Evolutionary conservation across 495 filamentous ascomycete genomes (phyloP), one percentile per base, ranked within the genome.

Genomic region (Daldinia loculata): DNA sequence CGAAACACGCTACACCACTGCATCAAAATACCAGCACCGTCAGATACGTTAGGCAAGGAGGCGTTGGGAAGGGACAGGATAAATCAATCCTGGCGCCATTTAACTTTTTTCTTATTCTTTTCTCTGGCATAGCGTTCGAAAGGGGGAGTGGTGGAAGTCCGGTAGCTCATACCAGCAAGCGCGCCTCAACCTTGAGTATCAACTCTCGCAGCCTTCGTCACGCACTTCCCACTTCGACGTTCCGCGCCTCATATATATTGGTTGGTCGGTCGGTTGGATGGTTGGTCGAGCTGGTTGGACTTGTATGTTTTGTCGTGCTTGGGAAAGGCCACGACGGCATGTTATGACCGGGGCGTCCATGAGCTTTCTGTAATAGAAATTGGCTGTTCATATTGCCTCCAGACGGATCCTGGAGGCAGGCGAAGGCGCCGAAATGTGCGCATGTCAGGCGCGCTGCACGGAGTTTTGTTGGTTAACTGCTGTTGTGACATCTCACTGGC

Each of bases 1-100:
- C 62, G 74, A 79, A 65, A 77, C 70, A 70, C 69, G 76, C 50
- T 27, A 53, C 66, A 75, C 43, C 72, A 75, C 55, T 69, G 71
- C 73, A 75, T 78, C 56, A 61, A 74, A 74, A 53, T 63, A 72
- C 61, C 66, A 74, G 53, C 71, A 30, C 61, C 62, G 48, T 70
- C 73, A 68, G 53, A 67, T 66, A 74, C 43, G 72, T 71, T 63
- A 38, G 67, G 62, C 65, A 67, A 69, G 64, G 70, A 66, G 73
- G 71, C 71, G 73, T 76, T 75, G 59, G 74, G 74, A 65, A 72
- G 63, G 52, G 61, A 68, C 39, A 32, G 67, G 58, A 61, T 61
- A 70, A 63, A 63, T 70, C 63, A 38, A 70, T 67, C 57, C 67
- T 70, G 48, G 45, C 51, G 53, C 63, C 59, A 30, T 51, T 62